Base-by-base conservation (phyloP, 345 rosid genomes). In the Hevea brasiliensis region DNA sequence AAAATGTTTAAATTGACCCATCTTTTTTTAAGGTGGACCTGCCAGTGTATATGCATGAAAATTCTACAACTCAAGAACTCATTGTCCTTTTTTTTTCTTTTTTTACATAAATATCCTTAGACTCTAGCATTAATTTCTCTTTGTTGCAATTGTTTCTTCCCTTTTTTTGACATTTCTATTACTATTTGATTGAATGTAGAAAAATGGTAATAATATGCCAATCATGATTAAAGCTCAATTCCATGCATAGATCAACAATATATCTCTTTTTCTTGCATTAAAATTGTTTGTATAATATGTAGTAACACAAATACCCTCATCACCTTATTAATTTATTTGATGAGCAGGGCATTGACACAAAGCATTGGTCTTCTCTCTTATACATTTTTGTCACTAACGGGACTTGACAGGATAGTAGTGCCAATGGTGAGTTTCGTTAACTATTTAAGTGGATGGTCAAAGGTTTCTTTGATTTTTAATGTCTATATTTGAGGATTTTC, bases 361-460 rank as follows among this genome's bases (percentile, higher is more conserved):
- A 94, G 98, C 80, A 84, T 90, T 37, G 98, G 98, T 72, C 93
- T 92, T 56, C 89, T 94, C 26, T 94, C 98, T 65, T 94, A 90
- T 78, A 88, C 98, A 62, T 94, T 88, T 85, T 82, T 94, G 83
- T 81, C 86, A 32, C 86, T 41, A 63, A 86, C 90, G 20, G 93
- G 97, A 65, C 84, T 86, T 75, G 90, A 94, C 80, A 42, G 96
- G 82, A 92, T 94, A 68, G 88, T 94, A 45, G 98, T 94, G 67
- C 98, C 98, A 65, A 90, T 94, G 94, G 97, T 94, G 74, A 85
- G 90, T 84, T 75, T 74, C 61, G 26, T 66, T 69, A n/a, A 55
- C 47, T 61, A 15, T 17, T 63, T 54, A 27, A 74, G 45, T 24
- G 67, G 40, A 21, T 42, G 29, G 23, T 21, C 29, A 20, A 29